Evolutionary conservation across 2,329 filamentous ascomycete genomes (phyloP).

Genomic region (Aspergillus pseudoglaucus): DNA sequence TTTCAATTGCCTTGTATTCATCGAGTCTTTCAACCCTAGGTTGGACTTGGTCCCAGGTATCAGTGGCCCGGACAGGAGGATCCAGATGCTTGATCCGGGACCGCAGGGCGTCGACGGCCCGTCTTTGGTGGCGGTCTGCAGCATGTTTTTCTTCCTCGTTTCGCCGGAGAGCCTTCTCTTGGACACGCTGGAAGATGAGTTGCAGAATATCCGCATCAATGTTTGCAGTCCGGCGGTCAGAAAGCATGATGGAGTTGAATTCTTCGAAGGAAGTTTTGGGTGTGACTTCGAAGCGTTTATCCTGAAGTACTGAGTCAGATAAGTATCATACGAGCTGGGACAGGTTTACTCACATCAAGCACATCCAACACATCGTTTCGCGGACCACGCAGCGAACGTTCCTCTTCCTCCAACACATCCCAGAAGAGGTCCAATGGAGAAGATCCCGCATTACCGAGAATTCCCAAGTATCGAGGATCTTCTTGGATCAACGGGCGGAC

Average conservation of each 20-base stretch:
- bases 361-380: slow-evolving; percentile 82
- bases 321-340: background rate
- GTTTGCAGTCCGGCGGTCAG: slow-evolving; percentile 81
- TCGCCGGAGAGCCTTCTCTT: slow-evolving; percentile 76
- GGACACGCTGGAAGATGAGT: slow-evolving; percentile 79
- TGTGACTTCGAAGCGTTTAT: slow-evolving; percentile 86
- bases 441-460: slow-evolving; percentile 78
- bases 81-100: slow-evolving; percentile 84
- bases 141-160: slow-evolving; percentile 77
- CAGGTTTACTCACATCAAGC: slow-evolving; percentile 61
- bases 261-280: slow-evolving; percentile 82
- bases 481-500: slow-evolving; percentile 67
- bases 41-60: slow-evolving; percentile 85
- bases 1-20: slow-evolving; percentile 75
- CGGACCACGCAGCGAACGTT: slow-evolving; percentile 72
- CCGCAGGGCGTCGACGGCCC: slow-evolving; percentile 75
- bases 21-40: slow-evolving; percentile 70
- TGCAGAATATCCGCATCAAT: slow-evolving; percentile 72
- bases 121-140: slow-evolving; percentile 76
- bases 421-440: slow-evolving; percentile 89
- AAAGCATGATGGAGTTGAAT: slow-evolving; percentile 73
- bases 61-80: slow-evolving; percentile 67
- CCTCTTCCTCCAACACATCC: slow-evolving; percentile 91
- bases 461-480: slow-evolving; percentile 74
- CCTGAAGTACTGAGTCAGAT: slow-evolving; percentile 48